phyloP scores from a whole-genome alignment of 495 filamentous ascomycete species.

The Aspergillus affinis region DNA sequence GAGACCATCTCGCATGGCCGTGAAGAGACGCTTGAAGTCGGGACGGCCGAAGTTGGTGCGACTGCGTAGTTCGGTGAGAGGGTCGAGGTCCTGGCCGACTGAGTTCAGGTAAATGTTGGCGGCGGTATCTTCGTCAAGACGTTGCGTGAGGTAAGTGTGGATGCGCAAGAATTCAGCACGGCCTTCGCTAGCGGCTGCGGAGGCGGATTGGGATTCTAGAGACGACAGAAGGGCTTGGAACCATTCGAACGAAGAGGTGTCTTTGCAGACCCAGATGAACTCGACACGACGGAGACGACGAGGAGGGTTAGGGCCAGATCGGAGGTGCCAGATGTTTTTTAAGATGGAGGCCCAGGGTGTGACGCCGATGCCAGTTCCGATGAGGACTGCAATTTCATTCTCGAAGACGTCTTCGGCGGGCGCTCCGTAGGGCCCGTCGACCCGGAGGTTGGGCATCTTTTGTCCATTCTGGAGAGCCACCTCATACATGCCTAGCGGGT shows the following conservation, averaged over 20 bases:
- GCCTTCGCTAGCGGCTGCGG: conserved; percentile 62
- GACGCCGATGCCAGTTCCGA: conserved; percentile 96
- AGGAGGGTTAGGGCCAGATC: conserved; percentile 80
- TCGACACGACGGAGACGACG: conserved; percentile 89
- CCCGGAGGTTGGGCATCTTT: conserved; percentile 80
- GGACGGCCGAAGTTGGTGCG: conserved; percentile 95
- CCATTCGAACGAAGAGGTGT: conserved; percentile 97
- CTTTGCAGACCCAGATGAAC: conserved; percentile 99
- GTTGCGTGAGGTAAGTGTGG: conserved; percentile 96
- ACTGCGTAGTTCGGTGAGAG: conserved; percentile 83
- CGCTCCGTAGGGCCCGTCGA: conserved; percentile 96
- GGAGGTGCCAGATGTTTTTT: conserved; percentile 98
- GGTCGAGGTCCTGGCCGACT: conserved; percentile 83
- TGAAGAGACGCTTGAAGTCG: conserved; percentile 81
- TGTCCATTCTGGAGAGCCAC: conserved; percentile 93
- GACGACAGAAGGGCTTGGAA: conserved; percentile 92
- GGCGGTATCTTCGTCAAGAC: conserved; percentile 83
- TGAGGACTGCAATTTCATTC: conserved; percentile 95
- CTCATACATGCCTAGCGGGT: conserved; percentile 97
- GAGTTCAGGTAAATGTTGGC: conserved; percentile 97
- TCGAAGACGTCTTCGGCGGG: conserved; percentile 93
- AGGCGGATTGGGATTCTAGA: conserved; percentile 81
- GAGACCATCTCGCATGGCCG: conserved; percentile 84
- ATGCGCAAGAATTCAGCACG: conserved; percentile 91
- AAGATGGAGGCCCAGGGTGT: conserved; percentile 97